A percentile compares a stretch with the other conserved stretches of the same genome.
These are phyloP conservation scores for Xylariales sp. DNA, from an alignment of 2,329 filamentous ascomycete genomes.

Conservation along the genomic window DNA sequence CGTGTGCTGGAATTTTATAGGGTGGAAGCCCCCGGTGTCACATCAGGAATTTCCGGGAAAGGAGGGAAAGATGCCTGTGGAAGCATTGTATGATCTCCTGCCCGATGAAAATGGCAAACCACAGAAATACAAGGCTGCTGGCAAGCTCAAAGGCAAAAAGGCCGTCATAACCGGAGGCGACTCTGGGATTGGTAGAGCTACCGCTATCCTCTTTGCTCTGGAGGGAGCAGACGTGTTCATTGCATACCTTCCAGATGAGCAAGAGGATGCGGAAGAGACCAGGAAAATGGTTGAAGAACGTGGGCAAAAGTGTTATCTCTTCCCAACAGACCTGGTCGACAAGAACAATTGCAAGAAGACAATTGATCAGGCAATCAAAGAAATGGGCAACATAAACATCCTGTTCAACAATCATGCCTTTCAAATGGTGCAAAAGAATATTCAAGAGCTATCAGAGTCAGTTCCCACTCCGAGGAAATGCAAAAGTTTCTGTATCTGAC, in stretches of 20 bases:
- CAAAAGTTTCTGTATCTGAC: too few relatives aligned
- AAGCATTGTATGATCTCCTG: slow-evolving; percentile 59
- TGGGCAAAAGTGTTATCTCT: slow-evolving; percentile 60
- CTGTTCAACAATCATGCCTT: slow-evolving; percentile 71
- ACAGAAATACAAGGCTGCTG: slow-evolving; percentile 68
- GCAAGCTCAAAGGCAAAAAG: slow-evolving; percentile 70
- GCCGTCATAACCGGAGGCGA: slow-evolving; percentile 80
- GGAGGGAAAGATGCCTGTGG: slow-evolving; percentile 44
- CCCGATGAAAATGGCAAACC: slow-evolving; percentile 65
- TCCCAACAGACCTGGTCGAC: slow-evolving; percentile 60
- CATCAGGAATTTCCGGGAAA: slow-evolving; percentile 38
- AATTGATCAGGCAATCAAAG: slow-evolving; percentile 60
- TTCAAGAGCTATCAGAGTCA: slow-evolving; percentile 65
- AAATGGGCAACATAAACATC: slow-evolving; percentile 68
- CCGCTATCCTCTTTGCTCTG: slow-evolving; percentile 73
- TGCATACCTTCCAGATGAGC: slow-evolving; percentile 69
- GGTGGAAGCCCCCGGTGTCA: slow-evolving; percentile 24
- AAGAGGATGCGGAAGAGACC: slow-evolving; percentile 71
- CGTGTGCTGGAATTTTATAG: too few relatives aligned
- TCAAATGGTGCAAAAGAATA: slow-evolving; percentile 70
- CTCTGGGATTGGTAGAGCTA: slow-evolving; percentile 72
- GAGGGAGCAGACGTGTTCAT: slow-evolving; percentile 75
- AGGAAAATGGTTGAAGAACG: slow-evolving; percentile 64
- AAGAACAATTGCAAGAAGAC: slow-evolving; percentile 66
- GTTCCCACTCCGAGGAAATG: slow-evolving; percentile 17